Evolutionary conservation across 1,139 yeast species (phyloP).

Genomic region (Yamadazyma dendronema): DNA sequence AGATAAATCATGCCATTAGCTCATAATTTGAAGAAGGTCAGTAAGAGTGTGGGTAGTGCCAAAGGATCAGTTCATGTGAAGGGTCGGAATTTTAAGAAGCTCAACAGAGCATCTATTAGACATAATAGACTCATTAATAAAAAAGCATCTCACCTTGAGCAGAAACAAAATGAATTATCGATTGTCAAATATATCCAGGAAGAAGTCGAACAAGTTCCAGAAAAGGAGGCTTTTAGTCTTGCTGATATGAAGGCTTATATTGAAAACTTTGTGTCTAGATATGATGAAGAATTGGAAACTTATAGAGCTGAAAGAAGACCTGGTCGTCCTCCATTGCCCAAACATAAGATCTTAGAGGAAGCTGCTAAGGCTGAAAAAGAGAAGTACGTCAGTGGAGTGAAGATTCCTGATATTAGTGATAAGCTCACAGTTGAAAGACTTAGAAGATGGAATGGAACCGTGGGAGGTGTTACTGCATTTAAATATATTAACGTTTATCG

Average conservation of each 20-base stretch:
- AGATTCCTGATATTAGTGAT: conserved; percentile 70
- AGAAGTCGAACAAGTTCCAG: conserved; percentile 47
- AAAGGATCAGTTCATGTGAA: conserved; percentile 75
- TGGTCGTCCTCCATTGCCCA: conserved; percentile 79
- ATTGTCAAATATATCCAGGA: conserved; percentile 67
- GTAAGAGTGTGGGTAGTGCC: conserved; percentile 57
- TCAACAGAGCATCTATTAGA: conserved; percentile 82
- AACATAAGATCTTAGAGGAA: conserved; percentile 66
- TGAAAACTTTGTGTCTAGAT: conserved; percentile 62
- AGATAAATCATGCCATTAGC: conserved; percentile 70
- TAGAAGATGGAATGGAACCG: conserved; percentile 75
- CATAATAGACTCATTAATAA: conserved; percentile 65
- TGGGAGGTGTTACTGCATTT: conserved; percentile 73
- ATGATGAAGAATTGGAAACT: conserved; percentile 66
- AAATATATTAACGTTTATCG: conserved; percentile 41
- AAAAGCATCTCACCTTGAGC: conserved; percentile 55
- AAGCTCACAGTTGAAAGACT: conserved; percentile 56
- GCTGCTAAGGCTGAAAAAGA: conserved; percentile 58
- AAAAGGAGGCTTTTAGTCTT: conserved; percentile 41
- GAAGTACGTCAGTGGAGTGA: conserved; percentile 67
- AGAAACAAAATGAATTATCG: conserved; percentile 56
- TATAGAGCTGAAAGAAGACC: conserved; percentile 66
- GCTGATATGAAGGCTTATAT: conserved; percentile 63
- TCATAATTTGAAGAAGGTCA: conserved; percentile 70
- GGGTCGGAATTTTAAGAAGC: conserved; percentile 83